phyloP scores from a whole-genome alignment of 2,329 filamentous ascomycete species.

The Kalmusia sp. region DNA sequence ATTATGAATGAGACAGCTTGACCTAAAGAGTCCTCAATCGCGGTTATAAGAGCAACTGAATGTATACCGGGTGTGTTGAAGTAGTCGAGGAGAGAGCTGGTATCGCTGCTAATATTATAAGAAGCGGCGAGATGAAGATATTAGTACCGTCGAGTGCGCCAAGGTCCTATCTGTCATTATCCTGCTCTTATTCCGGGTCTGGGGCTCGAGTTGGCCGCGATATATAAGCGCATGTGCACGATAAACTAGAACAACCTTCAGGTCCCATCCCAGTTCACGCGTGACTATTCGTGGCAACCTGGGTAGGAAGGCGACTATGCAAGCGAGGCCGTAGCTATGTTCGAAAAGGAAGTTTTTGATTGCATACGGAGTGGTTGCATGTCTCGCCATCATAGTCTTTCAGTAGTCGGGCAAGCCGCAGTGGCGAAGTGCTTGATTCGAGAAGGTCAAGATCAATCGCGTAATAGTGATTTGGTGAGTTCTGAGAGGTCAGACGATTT shows the following conservation, averaged over 20 bases:
- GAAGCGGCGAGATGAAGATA: slow-evolving; percentile 28
- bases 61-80: slow-evolving; percentile 12
- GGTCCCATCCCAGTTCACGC: slow-evolving; percentile 28
- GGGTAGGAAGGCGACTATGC: slow-evolving; percentile 22
- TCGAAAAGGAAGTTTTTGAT: slow-evolving; percentile 24
- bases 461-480: slow-evolving; percentile 19
- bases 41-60: slow-evolving; percentile 2
- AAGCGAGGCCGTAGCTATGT: slow-evolving; percentile 10
- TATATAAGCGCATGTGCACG: slow-evolving; percentile 32
- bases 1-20: slow-evolving; percentile 20
- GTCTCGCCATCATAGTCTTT: slow-evolving; percentile 11
- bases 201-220: slow-evolving; percentile 27
- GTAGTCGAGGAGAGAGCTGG: slow-evolving; percentile 12
- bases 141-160: slow-evolving; percentile 30
- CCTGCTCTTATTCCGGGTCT: slow-evolving; percentile 28
- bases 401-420: slow-evolving; percentile 21
- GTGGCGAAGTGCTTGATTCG: slow-evolving; percentile 24
- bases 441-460: slow-evolving; percentile 22
- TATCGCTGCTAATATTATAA: slow-evolving; percentile 17
- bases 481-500: slow-evolving; percentile 34
- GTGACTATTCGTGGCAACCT: slow-evolving; percentile 30
- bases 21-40: slow-evolving; percentile 8
- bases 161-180: slow-evolving; percentile 34
- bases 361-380: slow-evolving; percentile 21
- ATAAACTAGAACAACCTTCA: slow-evolving; percentile 30